These are phyloP conservation scores for Tieghemostelium lacteum DNA, from an alignment of 78 protist genomes.

Conservation along the genomic window DNA sequence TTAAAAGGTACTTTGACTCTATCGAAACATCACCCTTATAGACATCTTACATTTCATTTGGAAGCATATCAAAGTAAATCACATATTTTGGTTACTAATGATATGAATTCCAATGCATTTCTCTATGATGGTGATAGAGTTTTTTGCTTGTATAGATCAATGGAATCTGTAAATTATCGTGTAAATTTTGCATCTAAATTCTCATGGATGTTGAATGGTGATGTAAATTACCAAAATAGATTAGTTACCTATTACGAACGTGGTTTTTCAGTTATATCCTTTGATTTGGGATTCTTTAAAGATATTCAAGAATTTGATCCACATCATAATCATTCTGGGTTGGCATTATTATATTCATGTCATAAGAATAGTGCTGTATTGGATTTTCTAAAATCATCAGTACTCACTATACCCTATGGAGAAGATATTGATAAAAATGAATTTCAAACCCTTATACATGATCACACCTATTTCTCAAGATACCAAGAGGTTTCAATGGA, in stretches of 20 bases:
- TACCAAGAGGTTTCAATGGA: neutral
- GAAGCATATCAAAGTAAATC: slow-evolving; percentile 36
- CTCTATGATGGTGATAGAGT: slow-evolving; percentile 33
- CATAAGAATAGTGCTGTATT: neutral
- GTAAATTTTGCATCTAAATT: neutral
- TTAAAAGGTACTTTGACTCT: slow-evolving; percentile 12
- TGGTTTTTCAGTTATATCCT: slow-evolving; percentile 33
- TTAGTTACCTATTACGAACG: slow-evolving; percentile 14
- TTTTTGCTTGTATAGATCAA: neutral
- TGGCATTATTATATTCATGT: slow-evolving; percentile 9
- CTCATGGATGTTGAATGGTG: slow-evolving; percentile 59
- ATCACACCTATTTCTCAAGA: slow-evolving; percentile 3
- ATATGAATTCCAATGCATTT: slow-evolving; percentile 17
- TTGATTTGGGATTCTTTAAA: slow-evolving; percentile 13
- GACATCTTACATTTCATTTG: slow-evolving; percentile 36
- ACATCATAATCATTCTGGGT: slow-evolving; percentile 25
- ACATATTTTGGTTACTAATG: slow-evolving; percentile 43
- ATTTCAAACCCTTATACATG: slow-evolving; percentile 5
- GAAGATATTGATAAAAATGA: neutral
- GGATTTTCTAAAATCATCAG: slow-evolving; percentile 1
- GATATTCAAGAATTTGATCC: slow-evolving; percentile 18
- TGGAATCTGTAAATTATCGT: slow-evolving; percentile 45
- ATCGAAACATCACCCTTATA: slow-evolving; percentile 40
- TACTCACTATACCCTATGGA: slow-evolving; percentile 52
- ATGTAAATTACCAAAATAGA: slow-evolving; percentile 44